Evolutionary conservation across 2,329 filamentous ascomycete genomes (phyloP).

Genomic region (Botrytis sinoallii): DNA sequence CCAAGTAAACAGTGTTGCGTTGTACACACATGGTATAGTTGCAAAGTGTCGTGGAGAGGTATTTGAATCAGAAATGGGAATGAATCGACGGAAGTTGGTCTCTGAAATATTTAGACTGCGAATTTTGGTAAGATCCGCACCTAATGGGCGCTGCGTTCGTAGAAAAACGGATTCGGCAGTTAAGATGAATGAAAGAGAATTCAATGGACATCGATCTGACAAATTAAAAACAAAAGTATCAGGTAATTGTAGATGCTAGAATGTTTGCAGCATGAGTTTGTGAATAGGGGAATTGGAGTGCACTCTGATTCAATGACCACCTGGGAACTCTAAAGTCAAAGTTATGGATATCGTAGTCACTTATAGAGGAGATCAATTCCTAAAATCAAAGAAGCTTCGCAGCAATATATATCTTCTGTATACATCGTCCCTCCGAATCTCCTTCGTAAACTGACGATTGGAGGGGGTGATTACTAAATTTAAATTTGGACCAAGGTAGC

Average conservation of each 20-base stretch:
- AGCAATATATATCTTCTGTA: not conserved
- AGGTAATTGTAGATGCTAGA: not conserved
- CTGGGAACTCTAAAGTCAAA: not conserved
- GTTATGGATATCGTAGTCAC: not conserved
- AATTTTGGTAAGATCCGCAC: fast-evolving
- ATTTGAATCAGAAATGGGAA: not conserved
- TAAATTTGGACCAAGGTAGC: not conserved
- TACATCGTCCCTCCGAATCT: not conserved
- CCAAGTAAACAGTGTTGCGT: not conserved
- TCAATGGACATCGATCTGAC: not conserved
- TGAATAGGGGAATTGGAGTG: not conserved
- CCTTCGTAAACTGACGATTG: not conserved
- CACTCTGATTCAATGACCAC: not conserved
- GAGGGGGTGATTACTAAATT: not conserved
- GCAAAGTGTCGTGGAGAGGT: not conserved
- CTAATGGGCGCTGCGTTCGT: not conserved
- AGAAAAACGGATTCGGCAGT: not conserved
- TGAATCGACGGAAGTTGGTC: not conserved
- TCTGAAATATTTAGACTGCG: not conserved
- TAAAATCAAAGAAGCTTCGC: not conserved
- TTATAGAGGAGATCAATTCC: not conserved
- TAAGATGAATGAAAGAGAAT: not conserved
- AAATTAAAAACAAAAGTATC: not conserved
- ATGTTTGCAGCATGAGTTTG: not conserved
- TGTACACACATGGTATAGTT: not conserved